Percentiles rank a stretch among this genome's conserved stretches.
Conservation (phyloP, 2,329 filamentous ascomycete species). For the Hymenoscyphus repandus region DNA sequence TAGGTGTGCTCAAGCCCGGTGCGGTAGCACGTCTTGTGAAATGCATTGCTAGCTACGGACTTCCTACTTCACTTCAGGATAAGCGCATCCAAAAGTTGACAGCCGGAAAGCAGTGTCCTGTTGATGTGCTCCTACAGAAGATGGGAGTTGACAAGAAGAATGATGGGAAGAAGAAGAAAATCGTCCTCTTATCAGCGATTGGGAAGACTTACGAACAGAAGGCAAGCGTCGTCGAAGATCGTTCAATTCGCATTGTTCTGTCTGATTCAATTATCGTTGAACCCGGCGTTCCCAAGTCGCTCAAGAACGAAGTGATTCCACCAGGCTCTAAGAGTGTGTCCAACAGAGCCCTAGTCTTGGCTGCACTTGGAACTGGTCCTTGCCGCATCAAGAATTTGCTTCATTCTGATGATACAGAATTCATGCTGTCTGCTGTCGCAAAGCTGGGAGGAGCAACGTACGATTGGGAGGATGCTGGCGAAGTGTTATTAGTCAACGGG, state of each 20-base stretch:
- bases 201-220: constrained; percentile 81
- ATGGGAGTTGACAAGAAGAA: constrained; percentile 99
- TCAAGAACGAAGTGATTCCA: constrained; percentile 73
- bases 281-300: constrained; percentile 61
- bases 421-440: constrained; percentile 89
- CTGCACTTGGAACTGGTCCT: constrained; percentile 78
- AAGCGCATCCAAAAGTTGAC: constrained; percentile 76
- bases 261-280: constrained; percentile 71
- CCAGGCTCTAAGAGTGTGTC: constrained; percentile 98
- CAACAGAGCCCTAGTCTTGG: constrained; percentile 89
- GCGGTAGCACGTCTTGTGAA: constrained; percentile 87
- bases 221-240: constrained; percentile 84
- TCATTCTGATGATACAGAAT: constrained; percentile 94
- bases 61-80: constrained; percentile 82
- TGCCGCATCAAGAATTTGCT: constrained; percentile 89
- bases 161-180: constrained; percentile 89
- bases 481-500: constrained; percentile 80
- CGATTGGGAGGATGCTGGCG: constrained; percentile 91
- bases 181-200: constrained; percentile 86
- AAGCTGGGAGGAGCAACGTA: constrained; percentile 83
- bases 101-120: constrained; percentile 80
- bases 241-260: constrained; percentile 75
- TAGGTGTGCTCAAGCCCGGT: constrained; percentile 78
- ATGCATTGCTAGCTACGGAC: constrained; percentile 87
- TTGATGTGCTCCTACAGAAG: constrained; percentile 79